Percentiles rank a stretch among this genome's conserved stretches.
These are phyloP conservation scores for Penicillium alfredii DNA, from an alignment of 495 filamentous ascomycete genomes.

Conservation along the genomic window DNA sequence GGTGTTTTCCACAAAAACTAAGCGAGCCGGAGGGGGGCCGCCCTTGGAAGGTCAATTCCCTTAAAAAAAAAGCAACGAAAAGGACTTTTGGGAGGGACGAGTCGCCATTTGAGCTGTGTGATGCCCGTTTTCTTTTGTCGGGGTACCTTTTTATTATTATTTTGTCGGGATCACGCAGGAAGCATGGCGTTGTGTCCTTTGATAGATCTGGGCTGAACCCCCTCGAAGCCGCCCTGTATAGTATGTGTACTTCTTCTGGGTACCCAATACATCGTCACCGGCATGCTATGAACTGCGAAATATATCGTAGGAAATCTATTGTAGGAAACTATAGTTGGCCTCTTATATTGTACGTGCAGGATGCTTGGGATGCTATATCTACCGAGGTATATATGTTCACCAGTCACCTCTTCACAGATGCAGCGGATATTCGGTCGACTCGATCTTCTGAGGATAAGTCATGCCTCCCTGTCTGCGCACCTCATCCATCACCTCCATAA, in stretches of 20 bases:
- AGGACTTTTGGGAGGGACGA: too few relatives aligned
- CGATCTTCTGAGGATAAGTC: slow-evolving; percentile 74
- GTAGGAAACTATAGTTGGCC: too few relatives aligned
- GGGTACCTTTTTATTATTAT: too few relatives aligned
- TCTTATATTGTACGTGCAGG: too few relatives aligned
- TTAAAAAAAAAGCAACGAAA: slow-evolving; percentile 5
- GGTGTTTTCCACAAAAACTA: slow-evolving; percentile 67
- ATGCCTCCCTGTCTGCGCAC: slow-evolving; percentile 71
- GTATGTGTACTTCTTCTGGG: slow-evolving; percentile 23
- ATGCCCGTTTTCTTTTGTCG: not conserved
- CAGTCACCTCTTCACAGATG: slow-evolving; percentile 26
- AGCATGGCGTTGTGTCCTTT: slow-evolving; percentile 17
- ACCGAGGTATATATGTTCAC: not conserved
- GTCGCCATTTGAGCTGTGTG: not conserved
- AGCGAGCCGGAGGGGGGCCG: too few relatives aligned
- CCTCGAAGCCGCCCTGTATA: slow-evolving; percentile 23
- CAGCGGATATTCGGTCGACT: slow-evolving; percentile 62
- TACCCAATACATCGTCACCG: slow-evolving; percentile 18
- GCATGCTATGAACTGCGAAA: not conserved
- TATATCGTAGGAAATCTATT: too few relatives aligned
- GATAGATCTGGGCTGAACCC: slow-evolving; percentile 20
- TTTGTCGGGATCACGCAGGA: too few relatives aligned
- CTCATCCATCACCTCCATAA: slow-evolving; percentile 94
- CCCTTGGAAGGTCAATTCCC: slow-evolving; percentile 1
- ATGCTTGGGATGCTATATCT: too few relatives aligned